Percentiles rank a stretch among this genome's conserved stretches.
Evolutionary conservation across 1,284 basidiomycete genomes (phyloP).

Genomic region (Tylopilus sp.): DNA sequence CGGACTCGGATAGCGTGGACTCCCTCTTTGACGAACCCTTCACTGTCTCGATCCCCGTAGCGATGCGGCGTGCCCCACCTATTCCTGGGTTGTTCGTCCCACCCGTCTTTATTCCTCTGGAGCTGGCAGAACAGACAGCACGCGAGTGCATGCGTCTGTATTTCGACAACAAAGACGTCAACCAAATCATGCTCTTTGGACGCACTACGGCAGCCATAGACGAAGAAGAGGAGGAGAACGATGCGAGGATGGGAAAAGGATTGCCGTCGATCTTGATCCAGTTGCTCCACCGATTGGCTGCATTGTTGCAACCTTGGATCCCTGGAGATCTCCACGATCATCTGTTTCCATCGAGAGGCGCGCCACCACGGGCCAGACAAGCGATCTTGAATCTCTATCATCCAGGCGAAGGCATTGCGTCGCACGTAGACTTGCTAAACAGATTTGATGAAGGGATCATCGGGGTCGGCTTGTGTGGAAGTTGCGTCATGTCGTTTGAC

Average conservation of each 20-base stretch:
- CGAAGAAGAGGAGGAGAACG: conserved; percentile 13
- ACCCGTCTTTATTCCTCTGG: conserved; percentile 44
- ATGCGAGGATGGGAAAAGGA: conserved; percentile 33
- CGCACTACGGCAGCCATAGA: conserved; percentile 33
- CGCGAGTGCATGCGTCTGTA: conserved; percentile 55
- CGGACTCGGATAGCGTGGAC: conserved; percentile 33
- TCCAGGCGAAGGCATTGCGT: conserved; percentile 75
- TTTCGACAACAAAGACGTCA: conserved; percentile 48
- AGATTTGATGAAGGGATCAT: conserved; percentile 80
- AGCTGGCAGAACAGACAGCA: conserved; percentile 48
- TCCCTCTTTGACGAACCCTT: conserved; percentile 42
- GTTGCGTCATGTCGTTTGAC: conserved; percentile 71
- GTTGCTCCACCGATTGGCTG: conserved; percentile 51
- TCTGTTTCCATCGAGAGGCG: conserved; percentile 46
- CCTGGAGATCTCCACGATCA: conserved; percentile 46
- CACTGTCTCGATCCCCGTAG: conserved; percentile 10
- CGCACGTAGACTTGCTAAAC: conserved; percentile 72
- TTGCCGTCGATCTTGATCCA: conserved; percentile 53
- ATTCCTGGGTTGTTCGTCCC: conserved; percentile 64
- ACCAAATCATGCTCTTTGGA: conserved; percentile 79
- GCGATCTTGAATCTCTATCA: conserved; percentile 77
- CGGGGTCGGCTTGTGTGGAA: conserved; percentile 69
- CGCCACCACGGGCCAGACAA: conserved; percentile 55
- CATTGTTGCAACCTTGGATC: conserved; percentile 45
- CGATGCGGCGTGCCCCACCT: conserved; percentile 41